These are phyloP conservation scores for Heritiera littoralis DNA, from an alignment of 345 rosid genomes.

Conservation along the genomic window DNA sequence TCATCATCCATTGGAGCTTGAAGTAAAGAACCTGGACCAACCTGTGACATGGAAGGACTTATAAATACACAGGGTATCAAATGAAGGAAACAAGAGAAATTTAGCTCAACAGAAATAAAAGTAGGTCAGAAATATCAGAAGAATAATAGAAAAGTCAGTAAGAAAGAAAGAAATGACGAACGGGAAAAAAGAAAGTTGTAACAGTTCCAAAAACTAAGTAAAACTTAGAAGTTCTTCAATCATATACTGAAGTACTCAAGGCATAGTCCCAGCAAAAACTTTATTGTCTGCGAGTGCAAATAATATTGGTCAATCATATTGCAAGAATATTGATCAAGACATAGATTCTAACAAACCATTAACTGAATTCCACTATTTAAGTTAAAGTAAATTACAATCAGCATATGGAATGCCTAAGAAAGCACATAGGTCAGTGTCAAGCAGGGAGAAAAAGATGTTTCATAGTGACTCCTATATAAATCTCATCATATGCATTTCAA, in stretches of 20 bases:
- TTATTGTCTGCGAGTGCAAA: not conserved
- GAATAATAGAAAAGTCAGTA: not conserved
- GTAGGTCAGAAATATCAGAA: not conserved
- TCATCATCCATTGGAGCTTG: constrained; percentile 86
- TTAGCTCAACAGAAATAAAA: constrained; percentile 15
- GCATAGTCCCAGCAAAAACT: not conserved
- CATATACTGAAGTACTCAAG: not conserved
- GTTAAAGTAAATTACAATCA: not conserved
- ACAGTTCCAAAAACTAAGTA: constrained; percentile 1
- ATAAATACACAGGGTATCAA: constrained; percentile 15
- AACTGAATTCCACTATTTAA: not conserved
- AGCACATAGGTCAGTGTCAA: not conserved
- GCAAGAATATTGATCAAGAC: not conserved
- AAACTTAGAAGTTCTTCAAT: constrained; percentile 3
- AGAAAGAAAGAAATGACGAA: not conserved
- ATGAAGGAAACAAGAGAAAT: constrained; percentile 21
- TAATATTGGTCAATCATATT: not conserved
- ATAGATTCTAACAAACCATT: not conserved
- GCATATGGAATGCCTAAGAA: not conserved
- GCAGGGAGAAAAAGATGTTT: not conserved
- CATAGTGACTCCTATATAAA: not conserved
- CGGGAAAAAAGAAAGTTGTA: not conserved
- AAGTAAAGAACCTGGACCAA: constrained; percentile 85
- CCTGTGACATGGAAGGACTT: constrained; percentile 44
- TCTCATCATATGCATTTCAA: not conserved